These are phyloP conservation scores for Amylocarpus encephaloides DNA, from an alignment of 2,329 filamentous ascomycete genomes.

Conservation along the genomic window DNA sequence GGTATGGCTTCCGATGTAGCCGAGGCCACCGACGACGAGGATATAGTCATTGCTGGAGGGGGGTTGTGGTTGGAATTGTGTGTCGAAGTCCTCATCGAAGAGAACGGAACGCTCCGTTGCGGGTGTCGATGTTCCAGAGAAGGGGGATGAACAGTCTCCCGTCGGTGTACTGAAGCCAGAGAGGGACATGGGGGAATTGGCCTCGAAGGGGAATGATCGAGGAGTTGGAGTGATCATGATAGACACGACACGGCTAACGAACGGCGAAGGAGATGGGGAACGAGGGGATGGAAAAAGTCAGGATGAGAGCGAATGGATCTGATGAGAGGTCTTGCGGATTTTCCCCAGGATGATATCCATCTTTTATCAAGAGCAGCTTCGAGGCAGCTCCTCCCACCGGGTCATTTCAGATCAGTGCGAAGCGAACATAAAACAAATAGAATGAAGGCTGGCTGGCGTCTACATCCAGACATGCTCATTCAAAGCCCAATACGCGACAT, in stretches of 20 bases:
- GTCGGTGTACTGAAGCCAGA: neutral
- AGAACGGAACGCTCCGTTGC: neutral
- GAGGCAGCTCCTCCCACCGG: no score
- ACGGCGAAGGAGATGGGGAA: neutral
- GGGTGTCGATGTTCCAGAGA: conserved; percentile 1
- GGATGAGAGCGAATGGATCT: neutral
- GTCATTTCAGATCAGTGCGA: no score
- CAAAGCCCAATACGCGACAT: no score
- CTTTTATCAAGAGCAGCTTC: no score
- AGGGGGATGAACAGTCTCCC: neutral
- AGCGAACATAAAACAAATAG: no score
- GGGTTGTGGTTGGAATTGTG: neutral
- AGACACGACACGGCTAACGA: neutral
- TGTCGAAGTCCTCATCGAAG: neutral
- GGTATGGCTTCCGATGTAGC: conserved; percentile 45
- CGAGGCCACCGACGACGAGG: conserved; percentile 41
- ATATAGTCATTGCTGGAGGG: conserved; percentile 14
- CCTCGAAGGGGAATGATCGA: neutral
- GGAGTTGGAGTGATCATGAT: neutral
- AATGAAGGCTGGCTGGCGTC: no score
- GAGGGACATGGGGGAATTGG: neutral
- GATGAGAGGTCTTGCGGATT: neutral
- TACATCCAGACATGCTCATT: no score
- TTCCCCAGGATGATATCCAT: neutral
- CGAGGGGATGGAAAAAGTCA: neutral